Evolutionary conservation across 2,329 filamentous ascomycete species (phyloP).

Genomic region (Colletotrichum echinochloae): DNA sequence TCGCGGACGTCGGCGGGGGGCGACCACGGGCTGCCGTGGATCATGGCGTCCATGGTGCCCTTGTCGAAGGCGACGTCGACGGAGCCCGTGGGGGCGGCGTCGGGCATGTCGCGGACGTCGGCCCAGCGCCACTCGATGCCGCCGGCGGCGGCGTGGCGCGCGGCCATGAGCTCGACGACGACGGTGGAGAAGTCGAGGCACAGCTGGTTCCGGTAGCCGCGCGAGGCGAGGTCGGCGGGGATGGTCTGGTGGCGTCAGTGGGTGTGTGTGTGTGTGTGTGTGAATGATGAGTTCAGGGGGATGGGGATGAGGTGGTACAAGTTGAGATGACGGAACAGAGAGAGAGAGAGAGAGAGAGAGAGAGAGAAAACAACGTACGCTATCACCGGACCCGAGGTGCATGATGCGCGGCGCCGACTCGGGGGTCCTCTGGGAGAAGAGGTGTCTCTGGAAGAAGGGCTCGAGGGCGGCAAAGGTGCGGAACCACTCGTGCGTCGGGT

Average conservation of each 20-base stretch:
- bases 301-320: neutral
- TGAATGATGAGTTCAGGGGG: conserved; percentile 1
- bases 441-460: conserved; percentile 58
- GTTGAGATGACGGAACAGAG: neutral
- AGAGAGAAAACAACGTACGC: conserved; percentile 51
- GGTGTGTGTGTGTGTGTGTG: neutral
- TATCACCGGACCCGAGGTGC: conserved; percentile 69
- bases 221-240: conserved; percentile 58
- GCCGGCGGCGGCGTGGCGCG: conserved; percentile 52
- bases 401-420: conserved; percentile 57
- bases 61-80: conserved; percentile 71
- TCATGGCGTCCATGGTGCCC: conserved; percentile 67
- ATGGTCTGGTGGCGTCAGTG: conserved; percentile 55
- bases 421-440: conserved; percentile 51
- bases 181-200: conserved; percentile 69
- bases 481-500: conserved; percentile 66
- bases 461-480: conserved; percentile 60
- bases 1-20: conserved; percentile 61
- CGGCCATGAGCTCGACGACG: conserved; percentile 64
- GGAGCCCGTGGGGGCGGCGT: conserved; percentile 51
- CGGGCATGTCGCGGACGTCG: conserved; percentile 64
- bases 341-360: neutral
- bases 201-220: conserved; percentile 64
- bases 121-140: conserved; percentile 62
- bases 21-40: conserved; percentile 65